phyloP scores from a whole-genome alignment of 2,329 filamentous ascomycete genomes.

The Aspergillus proliferans region DNA sequence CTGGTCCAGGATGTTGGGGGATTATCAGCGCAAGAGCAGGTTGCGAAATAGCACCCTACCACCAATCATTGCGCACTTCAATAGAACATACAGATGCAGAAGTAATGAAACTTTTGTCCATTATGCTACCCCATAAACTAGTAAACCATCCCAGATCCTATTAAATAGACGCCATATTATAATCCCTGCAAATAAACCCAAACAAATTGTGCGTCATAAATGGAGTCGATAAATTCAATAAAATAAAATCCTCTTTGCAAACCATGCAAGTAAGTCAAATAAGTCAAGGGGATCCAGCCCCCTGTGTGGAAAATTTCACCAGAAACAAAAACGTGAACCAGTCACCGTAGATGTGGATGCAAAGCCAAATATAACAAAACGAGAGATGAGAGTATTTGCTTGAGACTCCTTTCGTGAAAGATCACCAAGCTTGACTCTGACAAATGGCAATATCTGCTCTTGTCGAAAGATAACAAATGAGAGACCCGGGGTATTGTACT shows the following conservation, averaged over 20 bases:
- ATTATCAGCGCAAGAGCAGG: not conserved
- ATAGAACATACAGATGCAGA: not conserved
- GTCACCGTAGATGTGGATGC: not conserved
- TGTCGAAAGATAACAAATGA: not conserved
- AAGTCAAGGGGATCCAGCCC: not conserved
- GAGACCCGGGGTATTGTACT: not conserved
- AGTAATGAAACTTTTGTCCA: not conserved
- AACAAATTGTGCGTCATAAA: not conserved
- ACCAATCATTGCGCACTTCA: too few relatives aligned
- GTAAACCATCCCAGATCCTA: too few relatives aligned
- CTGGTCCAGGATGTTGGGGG: conserved; percentile 61
- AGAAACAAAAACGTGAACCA: not conserved
- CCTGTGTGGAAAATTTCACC: not conserved
- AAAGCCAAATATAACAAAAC: not conserved
- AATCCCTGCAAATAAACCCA: too few relatives aligned
- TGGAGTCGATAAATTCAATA: not conserved
- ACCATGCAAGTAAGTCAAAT: not conserved
- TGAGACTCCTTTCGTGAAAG: not conserved
- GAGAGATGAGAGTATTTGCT: not conserved
- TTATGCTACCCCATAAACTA: not conserved
- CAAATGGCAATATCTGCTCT: not conserved
- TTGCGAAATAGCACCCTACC: not conserved
- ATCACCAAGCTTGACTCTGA: not conserved
- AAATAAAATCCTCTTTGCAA: not conserved
- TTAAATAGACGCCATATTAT: too few relatives aligned